Base-by-base conservation (phyloP, 176 grass and related monocot genomes). In the Oryza coarctata region DNA sequence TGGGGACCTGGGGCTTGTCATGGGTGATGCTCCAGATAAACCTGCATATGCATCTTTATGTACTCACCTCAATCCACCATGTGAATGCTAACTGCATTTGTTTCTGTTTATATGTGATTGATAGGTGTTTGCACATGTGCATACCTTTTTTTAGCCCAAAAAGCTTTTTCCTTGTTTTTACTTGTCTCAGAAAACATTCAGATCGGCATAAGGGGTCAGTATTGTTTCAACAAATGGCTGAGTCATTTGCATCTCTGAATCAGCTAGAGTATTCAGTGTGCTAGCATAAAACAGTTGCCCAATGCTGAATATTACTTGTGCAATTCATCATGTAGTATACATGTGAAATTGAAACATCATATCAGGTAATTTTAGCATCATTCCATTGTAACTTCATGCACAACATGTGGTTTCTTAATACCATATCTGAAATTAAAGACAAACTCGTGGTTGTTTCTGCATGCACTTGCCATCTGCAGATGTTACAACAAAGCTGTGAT, bases 371-470 rank as follows among this genome's bases (percentile, higher is more conserved):
- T 41, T 63, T 69, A 70, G 18, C 44, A 52, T 60, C 9, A 9
- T 35, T 35, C 9, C 13, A 34, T 14, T 47, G 58, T 25, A 65
- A n/a, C 55, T 60, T 70, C 35, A 26, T 86, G 69, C 32, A 47
- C 9, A 69, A 40, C 0, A 17, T 12, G 33, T 11, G 31, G 27
- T 26, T 57, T 22, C 0, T 68, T 31, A 41, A 18, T 74, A 67
- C 13, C 34, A 14, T 38, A 66, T 32, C n/a, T 68, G 70, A 34
- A 80, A 36, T 80, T 45, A 40, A 15, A 80, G 50, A 63, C 82
- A 43, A 32, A 69, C n/a, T 70, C 25, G 15, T 71, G 34, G 60
- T 33, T 33, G 11, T 45, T 34, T 78, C 18, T 65, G 17, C 36
- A 61, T 32, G 75, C 60, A 14, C 34, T 30, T 12, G 9, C 81